Evolutionary conservation across 176 grass and related monocot genomes (phyloP).

Genomic region (Eleusine coracana): DNA sequence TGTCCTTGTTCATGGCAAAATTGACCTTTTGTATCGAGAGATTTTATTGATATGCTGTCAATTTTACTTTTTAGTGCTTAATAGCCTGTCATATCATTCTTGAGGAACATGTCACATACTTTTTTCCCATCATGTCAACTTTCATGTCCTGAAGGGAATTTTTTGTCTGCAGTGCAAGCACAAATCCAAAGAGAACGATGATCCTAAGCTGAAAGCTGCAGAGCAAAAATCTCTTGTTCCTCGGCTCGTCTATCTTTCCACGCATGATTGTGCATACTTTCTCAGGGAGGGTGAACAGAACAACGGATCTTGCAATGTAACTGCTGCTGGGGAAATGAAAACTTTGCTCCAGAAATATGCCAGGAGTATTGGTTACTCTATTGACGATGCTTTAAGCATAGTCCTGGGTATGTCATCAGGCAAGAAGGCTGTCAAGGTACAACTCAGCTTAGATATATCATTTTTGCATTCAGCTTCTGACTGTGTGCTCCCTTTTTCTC

Average conservation of each 20-base stretch:
- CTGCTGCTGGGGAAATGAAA: slow-evolving; percentile 62
- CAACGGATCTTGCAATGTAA: slow-evolving; percentile 50
- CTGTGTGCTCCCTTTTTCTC: neutral
- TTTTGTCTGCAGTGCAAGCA: slow-evolving; percentile 55
- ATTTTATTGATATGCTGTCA: neutral
- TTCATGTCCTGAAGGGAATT: neutral
- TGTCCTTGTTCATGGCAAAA: neutral
- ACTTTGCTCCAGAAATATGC: slow-evolving; percentile 82
- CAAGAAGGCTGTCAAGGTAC: slow-evolving; percentile 81
- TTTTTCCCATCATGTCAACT: neutral
- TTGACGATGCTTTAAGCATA: slow-evolving; percentile 79
- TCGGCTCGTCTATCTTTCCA: slow-evolving; percentile 81
- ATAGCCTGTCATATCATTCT: neutral
- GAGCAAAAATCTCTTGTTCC: slow-evolving; percentile 89
- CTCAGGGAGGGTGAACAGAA: slow-evolving; percentile 59
- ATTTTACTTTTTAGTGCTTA: neutral
- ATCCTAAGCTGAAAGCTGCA: slow-evolving; percentile 48
- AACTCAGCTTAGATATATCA: neutral
- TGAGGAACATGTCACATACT: neutral
- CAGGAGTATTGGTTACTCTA: slow-evolving; percentile 81
- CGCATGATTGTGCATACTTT: slow-evolving; percentile 46
- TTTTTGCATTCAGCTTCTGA: slow-evolving; percentile 29
- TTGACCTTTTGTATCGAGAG: neutral
- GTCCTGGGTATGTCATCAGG: slow-evolving; percentile 69
- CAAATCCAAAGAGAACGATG: slow-evolving; percentile 56